Evolutionary conservation across 345 rosid genomes (phyloP).

Genomic region (Lumnitzera littorea): DNA sequence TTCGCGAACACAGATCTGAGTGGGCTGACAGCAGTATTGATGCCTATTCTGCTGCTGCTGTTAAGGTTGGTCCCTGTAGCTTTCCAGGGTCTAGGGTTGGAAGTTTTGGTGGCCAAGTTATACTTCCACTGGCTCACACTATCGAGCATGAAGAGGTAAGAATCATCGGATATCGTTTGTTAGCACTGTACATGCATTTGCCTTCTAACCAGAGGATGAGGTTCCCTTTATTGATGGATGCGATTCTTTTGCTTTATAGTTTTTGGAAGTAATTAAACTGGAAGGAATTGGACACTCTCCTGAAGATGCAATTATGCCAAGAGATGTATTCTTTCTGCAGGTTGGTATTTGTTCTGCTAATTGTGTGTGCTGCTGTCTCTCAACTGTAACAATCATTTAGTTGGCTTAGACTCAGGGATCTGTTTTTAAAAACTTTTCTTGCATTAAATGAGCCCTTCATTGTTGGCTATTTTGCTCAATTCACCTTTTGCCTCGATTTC

Average conservation of each 20-base stretch:
- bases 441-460: too few relatives aligned
- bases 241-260: constrained; percentile 26
- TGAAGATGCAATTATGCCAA: constrained; percentile 84
- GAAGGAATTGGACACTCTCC: constrained; percentile 86
- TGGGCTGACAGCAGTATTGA: constrained; percentile 98
- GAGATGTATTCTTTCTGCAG: constrained; percentile 90
- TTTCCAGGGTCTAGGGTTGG: constrained; percentile 72
- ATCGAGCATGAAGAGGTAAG: constrained; percentile 94
- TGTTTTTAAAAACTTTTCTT: too few relatives aligned
- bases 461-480: background rate
- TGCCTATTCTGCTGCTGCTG: constrained; percentile 91
- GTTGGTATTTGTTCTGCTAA: constrained; percentile 28
- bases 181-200: too few relatives aligned
- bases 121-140: constrained; percentile 95
- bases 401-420: too few relatives aligned
- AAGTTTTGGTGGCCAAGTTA: constrained; percentile 83
- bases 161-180: background rate
- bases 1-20: constrained; percentile 97
- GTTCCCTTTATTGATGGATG: background rate
- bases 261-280: constrained; percentile 88
- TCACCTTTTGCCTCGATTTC: constrained; percentile 4
- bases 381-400: too few relatives aligned
- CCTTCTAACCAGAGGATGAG: too few relatives aligned
- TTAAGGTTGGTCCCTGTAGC: constrained; percentile 88
- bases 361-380: background rate